Conservation (phyloP, 768 basidiomycete genomes). For the Hysterangium stoloniferum region DNA sequence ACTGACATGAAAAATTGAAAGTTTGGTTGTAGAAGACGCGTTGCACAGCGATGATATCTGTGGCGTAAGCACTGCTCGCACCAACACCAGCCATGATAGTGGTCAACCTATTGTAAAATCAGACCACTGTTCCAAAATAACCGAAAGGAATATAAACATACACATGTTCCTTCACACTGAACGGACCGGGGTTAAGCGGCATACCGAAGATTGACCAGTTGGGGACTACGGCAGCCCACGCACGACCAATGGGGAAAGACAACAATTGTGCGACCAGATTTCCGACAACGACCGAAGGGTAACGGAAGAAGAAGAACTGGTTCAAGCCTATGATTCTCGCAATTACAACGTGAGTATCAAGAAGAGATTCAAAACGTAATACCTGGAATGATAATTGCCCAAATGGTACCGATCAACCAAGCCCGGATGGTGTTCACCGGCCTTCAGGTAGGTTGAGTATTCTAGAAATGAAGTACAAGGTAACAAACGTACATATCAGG, state of each 20-base stretch:
- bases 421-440: conserved; percentile 56
- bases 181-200: conserved; percentile 66
- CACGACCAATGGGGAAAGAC: conserved; percentile 58
- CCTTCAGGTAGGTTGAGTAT: too few relatives aligned
- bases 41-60: conserved; percentile 72
- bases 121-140: conserved; percentile 20
- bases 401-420: conserved; percentile 65
- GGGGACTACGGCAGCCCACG: conserved; percentile 35
- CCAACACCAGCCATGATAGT: conserved; percentile 67
- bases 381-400: conserved; percentile 56
- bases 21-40: conserved; percentile 61
- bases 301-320: conserved; percentile 74
- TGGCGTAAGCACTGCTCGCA: conserved; percentile 57
- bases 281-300: conserved; percentile 53
- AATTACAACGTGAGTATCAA: conserved; percentile 35
- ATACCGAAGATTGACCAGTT: conserved; percentile 50
- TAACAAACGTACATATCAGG: conserved; percentile 33
- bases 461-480: too few relatives aligned
- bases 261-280: conserved; percentile 65
- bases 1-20: conserved; percentile 56
- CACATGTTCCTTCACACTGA: conserved; percentile 73
- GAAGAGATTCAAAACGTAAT: not conserved
- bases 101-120: conserved; percentile 42
- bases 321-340: conserved; percentile 46
- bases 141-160: conserved; percentile 36